Percentiles rank a stretch among this genome's conserved stretches.
Conservation (phyloP, 345 rosid genomes). For the Populus tremula region DNA sequence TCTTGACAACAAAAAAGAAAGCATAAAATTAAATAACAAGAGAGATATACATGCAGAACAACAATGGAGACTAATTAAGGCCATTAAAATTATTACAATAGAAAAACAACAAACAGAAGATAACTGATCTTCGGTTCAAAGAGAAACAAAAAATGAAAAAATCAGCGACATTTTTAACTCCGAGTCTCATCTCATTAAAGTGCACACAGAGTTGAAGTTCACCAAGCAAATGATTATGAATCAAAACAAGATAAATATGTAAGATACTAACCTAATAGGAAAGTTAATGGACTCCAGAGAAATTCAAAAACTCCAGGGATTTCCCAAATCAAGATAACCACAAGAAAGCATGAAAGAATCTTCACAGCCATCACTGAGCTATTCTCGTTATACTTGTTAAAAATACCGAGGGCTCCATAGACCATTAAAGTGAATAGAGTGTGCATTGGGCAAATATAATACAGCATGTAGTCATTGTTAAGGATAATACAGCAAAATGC, state of each 20-base stretch:
- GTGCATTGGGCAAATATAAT: slow-evolving; percentile 98
- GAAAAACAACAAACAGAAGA: neutral
- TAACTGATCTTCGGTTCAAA: neutral
- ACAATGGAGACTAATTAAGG: neutral
- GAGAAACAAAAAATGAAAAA: no score
- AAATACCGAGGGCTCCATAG: slow-evolving; percentile 86
- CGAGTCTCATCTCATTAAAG: neutral
- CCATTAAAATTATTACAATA: neutral
- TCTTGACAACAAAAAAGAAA: neutral
- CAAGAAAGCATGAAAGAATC: slow-evolving; percentile 77
- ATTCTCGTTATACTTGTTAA: slow-evolving; percentile 78
- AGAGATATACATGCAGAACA: neutral
- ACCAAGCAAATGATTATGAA: slow-evolving; percentile 1
- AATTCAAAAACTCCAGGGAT: slow-evolving; percentile 80
- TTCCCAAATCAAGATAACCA: slow-evolving; percentile 89
- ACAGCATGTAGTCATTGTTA: slow-evolving; percentile 90
- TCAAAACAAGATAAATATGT: slow-evolving; percentile 4
- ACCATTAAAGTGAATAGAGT: slow-evolving; percentile 95
- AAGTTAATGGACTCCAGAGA: slow-evolving; percentile 76
- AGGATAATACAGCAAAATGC: slow-evolving; percentile 87
- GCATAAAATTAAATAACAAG: neutral
- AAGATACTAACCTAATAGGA: slow-evolving; percentile 58
- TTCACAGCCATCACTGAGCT: slow-evolving; percentile 85
- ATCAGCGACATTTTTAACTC: neutral
- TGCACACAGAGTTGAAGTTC: no score